Evolutionary conservation across 495 filamentous ascomycete genomes (phyloP).

Genomic region (Penicillium psychrofluorescens): DNA sequence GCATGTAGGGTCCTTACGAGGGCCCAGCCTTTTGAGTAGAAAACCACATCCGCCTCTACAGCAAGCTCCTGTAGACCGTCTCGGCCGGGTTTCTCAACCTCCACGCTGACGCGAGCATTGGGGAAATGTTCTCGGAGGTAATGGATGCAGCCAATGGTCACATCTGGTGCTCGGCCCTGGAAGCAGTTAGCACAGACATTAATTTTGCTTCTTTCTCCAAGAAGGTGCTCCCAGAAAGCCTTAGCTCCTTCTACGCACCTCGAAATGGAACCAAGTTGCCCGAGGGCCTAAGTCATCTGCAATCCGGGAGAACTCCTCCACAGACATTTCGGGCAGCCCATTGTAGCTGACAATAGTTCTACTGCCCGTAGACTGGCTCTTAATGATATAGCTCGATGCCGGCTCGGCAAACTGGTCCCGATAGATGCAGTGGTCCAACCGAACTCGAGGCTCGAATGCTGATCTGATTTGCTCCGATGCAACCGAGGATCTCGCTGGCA

Average conservation of each 20-base stretch:
- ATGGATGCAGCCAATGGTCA: constrained; percentile 54
- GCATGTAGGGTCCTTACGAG: constrained; percentile 39
- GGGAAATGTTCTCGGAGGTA: constrained; percentile 45
- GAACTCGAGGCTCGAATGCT: constrained; percentile 35
- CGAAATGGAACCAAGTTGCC: constrained; percentile 66
- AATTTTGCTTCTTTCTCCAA: not conserved
- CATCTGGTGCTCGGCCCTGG: constrained; percentile 57
- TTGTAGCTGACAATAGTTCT: constrained; percentile 68
- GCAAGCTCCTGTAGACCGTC: constrained; percentile 54
- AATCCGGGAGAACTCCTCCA: constrained; percentile 42
- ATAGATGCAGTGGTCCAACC: constrained; percentile 51
- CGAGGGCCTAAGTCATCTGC: constrained; percentile 19
- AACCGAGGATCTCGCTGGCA: constrained; percentile 33
- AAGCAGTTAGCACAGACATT: constrained; percentile 2
- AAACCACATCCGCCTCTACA: constrained; percentile 56
- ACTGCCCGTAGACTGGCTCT: constrained; percentile 49
- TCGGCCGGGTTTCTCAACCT: constrained; percentile 61
- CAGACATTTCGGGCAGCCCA: constrained; percentile 57
- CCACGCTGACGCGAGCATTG: constrained; percentile 52
- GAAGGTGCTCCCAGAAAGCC: too few relatives aligned
- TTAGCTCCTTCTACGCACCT: constrained; percentile 37
- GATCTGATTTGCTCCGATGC: constrained; percentile 30
- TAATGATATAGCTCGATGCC: constrained; percentile 66
- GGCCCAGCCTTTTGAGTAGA: constrained; percentile 66
- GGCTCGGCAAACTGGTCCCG: constrained; percentile 47